Conservation (phyloP, 371 early-diverging fungal species). For the Parasitella parasitica region DNA sequence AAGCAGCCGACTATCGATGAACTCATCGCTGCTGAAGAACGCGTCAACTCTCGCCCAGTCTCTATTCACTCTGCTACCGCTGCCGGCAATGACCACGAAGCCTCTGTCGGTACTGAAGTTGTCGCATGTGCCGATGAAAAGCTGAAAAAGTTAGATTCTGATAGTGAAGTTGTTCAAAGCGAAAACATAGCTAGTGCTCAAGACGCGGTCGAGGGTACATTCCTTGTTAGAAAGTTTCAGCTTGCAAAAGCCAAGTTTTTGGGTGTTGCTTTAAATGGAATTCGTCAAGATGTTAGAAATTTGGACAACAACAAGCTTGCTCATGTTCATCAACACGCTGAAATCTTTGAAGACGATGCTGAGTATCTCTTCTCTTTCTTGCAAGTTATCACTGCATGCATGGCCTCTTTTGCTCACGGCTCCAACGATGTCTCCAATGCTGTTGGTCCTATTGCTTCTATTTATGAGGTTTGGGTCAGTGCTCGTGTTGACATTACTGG, state of each 20-base stretch:
- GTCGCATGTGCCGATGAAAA: background rate
- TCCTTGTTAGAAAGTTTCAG: background rate
- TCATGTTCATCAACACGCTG: constrained; percentile 59
- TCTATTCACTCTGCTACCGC: constrained; percentile 17
- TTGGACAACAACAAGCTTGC: constrained; percentile 45
- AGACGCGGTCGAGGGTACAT: background rate
- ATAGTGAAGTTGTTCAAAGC: background rate
- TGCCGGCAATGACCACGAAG: background rate
- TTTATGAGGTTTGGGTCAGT: constrained; percentile 69
- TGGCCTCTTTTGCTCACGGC: constrained; percentile 88
- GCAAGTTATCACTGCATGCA: constrained; percentile 80
- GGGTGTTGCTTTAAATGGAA: constrained; percentile 33
- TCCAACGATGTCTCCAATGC: constrained; percentile 92
- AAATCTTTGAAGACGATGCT: constrained; percentile 73
- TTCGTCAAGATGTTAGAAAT: constrained; percentile 64
- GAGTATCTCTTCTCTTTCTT: constrained; percentile 84
- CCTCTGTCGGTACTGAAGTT: constrained; percentile 12
- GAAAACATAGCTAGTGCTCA: background rate
- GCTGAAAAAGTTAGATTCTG: background rate
- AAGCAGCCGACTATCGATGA: constrained; percentile 40
- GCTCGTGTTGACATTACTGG: constrained; percentile 51
- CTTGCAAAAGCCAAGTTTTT: constrained; percentile 15
- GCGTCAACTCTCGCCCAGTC: constrained; percentile 47
- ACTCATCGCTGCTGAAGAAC: constrained; percentile 14
- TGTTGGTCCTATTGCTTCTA: constrained; percentile 71